Evolutionary conservation across 2,329 filamentous ascomycete genomes (phyloP), one percentile per base, ranked within the genome.

Genomic region (Calonectria pseudoturangicola): DNA sequence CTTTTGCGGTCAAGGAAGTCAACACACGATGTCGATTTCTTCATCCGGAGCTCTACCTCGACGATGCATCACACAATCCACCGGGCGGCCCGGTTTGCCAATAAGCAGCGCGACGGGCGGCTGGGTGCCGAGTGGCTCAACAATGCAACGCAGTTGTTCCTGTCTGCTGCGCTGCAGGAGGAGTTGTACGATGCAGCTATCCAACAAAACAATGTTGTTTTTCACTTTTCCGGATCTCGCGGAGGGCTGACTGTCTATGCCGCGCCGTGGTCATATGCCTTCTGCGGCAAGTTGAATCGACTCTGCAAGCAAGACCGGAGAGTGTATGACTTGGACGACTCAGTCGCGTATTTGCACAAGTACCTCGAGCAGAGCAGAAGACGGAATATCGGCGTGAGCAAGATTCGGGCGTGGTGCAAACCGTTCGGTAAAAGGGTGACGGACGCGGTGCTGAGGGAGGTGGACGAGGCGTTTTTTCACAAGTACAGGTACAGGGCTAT

Each of bases 121-220:
- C n/a, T 56, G 10, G 51, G 51, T 18, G 51, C 30, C 10, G 51
- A 56, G 30, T 56, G 51, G 51, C 51, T 56, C 28, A 56, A 56
- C 51, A 56, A 56, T 9, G 51, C 51, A 6, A 56, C 51, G 13
- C 51, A 56, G 6, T n/a, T 56, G 8, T 56, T 56, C 51, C 33
- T 56, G 51, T 56, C 51, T 16, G 51, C 51, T 16, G 51, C 51
- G 30, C 30, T 56, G 30, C 51, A 56, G 51, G 30, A 27, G n/a
- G 51, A 56, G 30, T 27, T 56, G 51, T 56, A 56, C 51, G 51
- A 56, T 8, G 4, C 28, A n/a, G 51, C 51, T 18, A 18, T 56
- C 10, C 51, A 12, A n/a, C 51, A 56, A 56, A 56, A 56, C n/a
- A n/a, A 18, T 18, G 30, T 56, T 18, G 51, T 56, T 6, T 56